Evolutionary conservation across 805 yeast species (phyloP).

Genomic region (Cyberlindnera xylosilytica): DNA sequence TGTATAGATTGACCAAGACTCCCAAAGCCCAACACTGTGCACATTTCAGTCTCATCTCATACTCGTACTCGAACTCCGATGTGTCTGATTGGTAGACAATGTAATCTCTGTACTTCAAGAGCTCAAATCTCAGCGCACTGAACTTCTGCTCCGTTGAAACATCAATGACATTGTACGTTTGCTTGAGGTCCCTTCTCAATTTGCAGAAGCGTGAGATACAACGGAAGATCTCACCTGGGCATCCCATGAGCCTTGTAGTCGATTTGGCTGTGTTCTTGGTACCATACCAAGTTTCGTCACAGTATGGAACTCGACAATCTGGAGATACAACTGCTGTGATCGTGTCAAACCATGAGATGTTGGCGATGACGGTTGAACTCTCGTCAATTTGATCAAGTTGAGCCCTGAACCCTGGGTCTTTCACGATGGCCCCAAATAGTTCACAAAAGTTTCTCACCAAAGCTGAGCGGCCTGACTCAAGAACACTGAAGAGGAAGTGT

Average conservation of each 20-base stretch:
- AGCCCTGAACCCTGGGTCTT: constrained; percentile 40
- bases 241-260: constrained; percentile 54
- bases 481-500: constrained; percentile 49
- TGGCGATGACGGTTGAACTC: constrained; percentile 45
- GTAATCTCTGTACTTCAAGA: constrained; percentile 47
- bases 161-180: constrained; percentile 15
- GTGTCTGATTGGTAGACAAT: constrained; percentile 28
- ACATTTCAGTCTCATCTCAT: constrained; percentile 42
- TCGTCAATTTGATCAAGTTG: constrained; percentile 46
- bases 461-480: constrained; percentile 54
- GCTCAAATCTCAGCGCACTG: constrained; percentile 32
- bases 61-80: constrained; percentile 34
- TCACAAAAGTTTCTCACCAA: constrained; percentile 46
- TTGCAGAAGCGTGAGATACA: constrained; percentile 44
- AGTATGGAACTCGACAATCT: constrained; percentile 52
- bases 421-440: constrained; percentile 47
- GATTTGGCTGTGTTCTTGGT: constrained; percentile 39
- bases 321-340: constrained; percentile 54
- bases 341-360: constrained; percentile 60
- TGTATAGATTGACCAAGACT: constrained; percentile 31
- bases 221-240: constrained; percentile 55
- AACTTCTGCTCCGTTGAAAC: constrained; percentile 25
- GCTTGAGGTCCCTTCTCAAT: constrained; percentile 30
- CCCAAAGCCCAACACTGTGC: constrained; percentile 58
- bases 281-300: constrained; percentile 54